Conservation (phyloP, 2,329 filamentous ascomycete genomes). For the Exophiala sp. region DNA sequence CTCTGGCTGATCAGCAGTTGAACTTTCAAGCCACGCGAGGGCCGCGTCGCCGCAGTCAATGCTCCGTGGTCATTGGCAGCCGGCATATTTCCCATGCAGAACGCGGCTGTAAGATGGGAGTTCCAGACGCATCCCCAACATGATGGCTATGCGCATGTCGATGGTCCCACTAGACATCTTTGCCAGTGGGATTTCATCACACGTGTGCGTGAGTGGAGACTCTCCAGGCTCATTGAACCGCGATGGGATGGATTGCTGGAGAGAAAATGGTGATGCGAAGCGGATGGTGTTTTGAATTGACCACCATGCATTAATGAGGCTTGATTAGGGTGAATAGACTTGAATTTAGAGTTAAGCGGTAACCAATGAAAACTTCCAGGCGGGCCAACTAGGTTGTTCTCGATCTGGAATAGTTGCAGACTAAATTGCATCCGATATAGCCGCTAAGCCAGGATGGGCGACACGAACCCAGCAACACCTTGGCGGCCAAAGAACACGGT, state of each 20-base stretch:
- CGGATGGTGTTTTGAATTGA: background rate
- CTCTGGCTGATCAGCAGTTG: conserved; percentile 19
- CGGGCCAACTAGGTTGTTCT: background rate
- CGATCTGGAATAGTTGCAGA: background rate
- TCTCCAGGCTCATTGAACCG: background rate
- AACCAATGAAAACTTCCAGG: background rate
- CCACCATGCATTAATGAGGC: background rate
- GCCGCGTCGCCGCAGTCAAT: background rate
- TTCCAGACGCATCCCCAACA: too few relatives aligned
- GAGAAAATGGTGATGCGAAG: background rate
- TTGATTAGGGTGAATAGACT: background rate
- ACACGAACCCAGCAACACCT: background rate
- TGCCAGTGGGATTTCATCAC: background rate
- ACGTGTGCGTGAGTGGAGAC: background rate
- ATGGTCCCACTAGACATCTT: too few relatives aligned
- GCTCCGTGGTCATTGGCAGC: background rate
- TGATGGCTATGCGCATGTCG: background rate
- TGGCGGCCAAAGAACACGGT: conserved; percentile 10
- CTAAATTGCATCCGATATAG: background rate
- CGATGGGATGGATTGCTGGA: background rate
- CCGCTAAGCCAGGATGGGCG: conserved; percentile 2
- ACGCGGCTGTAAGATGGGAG: too few relatives aligned
- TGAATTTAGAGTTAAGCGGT: background rate
- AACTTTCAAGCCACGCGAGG: conserved; percentile 22
- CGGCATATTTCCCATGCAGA: too few relatives aligned